Evolutionary conservation across 2,329 filamentous ascomycete species (phyloP), one percentile per base, ranked within the genome.

Genomic region (Coniochaeta prunicola): DNA sequence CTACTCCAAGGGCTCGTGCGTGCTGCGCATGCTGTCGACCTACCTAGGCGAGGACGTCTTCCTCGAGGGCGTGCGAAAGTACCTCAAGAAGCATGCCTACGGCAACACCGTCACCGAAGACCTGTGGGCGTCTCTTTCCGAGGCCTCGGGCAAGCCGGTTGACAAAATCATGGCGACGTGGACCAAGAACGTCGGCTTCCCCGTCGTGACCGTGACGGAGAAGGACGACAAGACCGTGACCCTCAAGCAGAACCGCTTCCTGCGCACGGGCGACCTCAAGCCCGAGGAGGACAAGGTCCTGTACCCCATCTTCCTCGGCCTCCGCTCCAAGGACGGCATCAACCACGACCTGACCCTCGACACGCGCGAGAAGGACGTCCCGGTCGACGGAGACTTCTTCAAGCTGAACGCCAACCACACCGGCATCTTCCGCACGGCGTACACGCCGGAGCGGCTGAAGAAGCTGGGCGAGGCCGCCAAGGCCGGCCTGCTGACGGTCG

Each of bases 371-470:
- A 81, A 80, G 54, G 84, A 87, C 62, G 91, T 96, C 76, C 87
- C 91, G 75, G 72, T 97, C 28, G 83, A 89, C 21, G 84, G 89
- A 68, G 91, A 96, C 68, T 97, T 97, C 76, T 97, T 89, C 85
- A 97, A 97, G 81, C 79, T 97, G 61, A 97, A 97, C 70, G 92
- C 93, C 17, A 92, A 97, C 70, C 93, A 97, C 73, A 92, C 91
- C 24, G 90, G 90, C 64, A 87, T 97, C 63, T 97, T 96, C 79
- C 87, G 93, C 61, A 97, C 92, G 0, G 90, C 88, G 0, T 97
- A 97, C 76, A 81, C 86, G 2, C 88, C 91, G 1, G 88, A 91
- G 67, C 88, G 93, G 36, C 83, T 97, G 50, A 81, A 86, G 65
- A 96, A 96, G 79, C 87, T 97, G 38, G 93, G 93, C 28, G 77